Conservation (phyloP, 805 yeast genomes). For the Hanseniaspora occidentalis region DNA sequence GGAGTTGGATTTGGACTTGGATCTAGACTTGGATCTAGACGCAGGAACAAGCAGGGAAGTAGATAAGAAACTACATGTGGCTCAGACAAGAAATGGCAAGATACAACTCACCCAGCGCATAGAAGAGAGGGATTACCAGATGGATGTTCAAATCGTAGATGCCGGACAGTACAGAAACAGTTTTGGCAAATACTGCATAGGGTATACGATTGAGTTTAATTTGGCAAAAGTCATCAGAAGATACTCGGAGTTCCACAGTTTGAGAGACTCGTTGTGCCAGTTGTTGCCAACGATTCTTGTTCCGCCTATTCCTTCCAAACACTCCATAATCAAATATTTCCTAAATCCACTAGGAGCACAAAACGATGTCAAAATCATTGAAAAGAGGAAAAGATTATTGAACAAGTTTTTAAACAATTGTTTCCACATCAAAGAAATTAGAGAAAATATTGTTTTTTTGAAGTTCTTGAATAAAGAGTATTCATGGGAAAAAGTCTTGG, state of each 20-base stretch:
- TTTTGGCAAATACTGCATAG: conserved; percentile 60
- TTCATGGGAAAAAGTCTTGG: conserved; percentile 61
- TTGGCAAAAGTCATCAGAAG: conserved; percentile 59
- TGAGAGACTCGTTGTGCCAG: conserved; percentile 57
- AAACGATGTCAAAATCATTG: conserved; percentile 35
- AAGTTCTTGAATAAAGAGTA: conserved; percentile 79
- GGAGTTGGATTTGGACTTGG: too few relatives aligned
- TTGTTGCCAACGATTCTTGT: conserved; percentile 70
- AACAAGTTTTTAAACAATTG: conserved; percentile 73
- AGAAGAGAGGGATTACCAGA: not conserved
- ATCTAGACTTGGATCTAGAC: too few relatives aligned
- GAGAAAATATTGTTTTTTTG: conserved; percentile 49
- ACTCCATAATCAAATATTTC: conserved; percentile 40
- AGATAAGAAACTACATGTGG: too few relatives aligned
- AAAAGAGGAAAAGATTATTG: conserved; percentile 63
- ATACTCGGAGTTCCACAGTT: conserved; percentile 83
- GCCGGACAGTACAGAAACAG: conserved; percentile 84
- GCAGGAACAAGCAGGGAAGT: too few relatives aligned
- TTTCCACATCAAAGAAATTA: conserved; percentile 39
- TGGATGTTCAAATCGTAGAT: conserved; percentile 46
- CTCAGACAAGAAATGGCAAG: not conserved
- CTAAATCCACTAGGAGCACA: conserved; percentile 32
- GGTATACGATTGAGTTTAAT: conserved; percentile 64
- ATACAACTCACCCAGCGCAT: not conserved
- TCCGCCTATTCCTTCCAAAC: conserved; percentile 92